Evolutionary conservation across 495 filamentous ascomycete genomes (phyloP).

Genomic region (Penicillium bialowiezense): DNA sequence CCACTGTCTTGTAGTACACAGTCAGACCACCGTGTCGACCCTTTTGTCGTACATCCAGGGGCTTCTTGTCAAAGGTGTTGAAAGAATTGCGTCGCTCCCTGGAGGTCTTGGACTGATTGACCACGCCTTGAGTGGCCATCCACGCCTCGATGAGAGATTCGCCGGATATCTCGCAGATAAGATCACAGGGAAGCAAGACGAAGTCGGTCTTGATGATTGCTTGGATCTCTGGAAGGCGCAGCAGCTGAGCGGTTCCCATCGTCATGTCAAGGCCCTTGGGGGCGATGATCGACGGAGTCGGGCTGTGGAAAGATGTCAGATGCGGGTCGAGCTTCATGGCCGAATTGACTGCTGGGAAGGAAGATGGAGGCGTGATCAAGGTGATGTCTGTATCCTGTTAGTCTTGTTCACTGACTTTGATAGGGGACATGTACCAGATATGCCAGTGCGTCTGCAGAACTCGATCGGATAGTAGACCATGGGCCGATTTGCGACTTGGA

Average conservation of each 20-base stretch:
- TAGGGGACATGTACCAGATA: constrained; percentile 55
- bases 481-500: constrained; percentile 89
- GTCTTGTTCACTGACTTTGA: background rate
- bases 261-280: constrained; percentile 69
- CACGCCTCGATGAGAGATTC: constrained; percentile 80
- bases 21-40: constrained; percentile 72
- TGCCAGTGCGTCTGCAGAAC: constrained; percentile 81
- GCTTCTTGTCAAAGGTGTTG: background rate
- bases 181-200: constrained; percentile 85
- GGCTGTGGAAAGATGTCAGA: constrained; percentile 69
- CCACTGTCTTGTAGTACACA: constrained; percentile 85
- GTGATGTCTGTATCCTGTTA: constrained; percentile 62
- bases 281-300: constrained; percentile 69
- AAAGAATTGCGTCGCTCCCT: constrained; percentile 24
- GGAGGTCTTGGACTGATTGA: constrained; percentile 43
- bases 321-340: constrained; percentile 83
- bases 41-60: constrained; percentile 48
- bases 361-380: constrained; percentile 75
- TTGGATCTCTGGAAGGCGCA: constrained; percentile 73
- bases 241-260: constrained; percentile 85
- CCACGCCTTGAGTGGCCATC: constrained; percentile 78
- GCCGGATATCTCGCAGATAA: constrained; percentile 84
- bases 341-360: constrained; percentile 63
- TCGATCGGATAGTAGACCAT: constrained; percentile 96
- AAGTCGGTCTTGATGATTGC: constrained; percentile 75